A percentile compares a stretch with the other conserved stretches of the same genome.
Conservation (phyloP, 169 alveolate genomes). For the Plasmodium gonderi region DNA sequence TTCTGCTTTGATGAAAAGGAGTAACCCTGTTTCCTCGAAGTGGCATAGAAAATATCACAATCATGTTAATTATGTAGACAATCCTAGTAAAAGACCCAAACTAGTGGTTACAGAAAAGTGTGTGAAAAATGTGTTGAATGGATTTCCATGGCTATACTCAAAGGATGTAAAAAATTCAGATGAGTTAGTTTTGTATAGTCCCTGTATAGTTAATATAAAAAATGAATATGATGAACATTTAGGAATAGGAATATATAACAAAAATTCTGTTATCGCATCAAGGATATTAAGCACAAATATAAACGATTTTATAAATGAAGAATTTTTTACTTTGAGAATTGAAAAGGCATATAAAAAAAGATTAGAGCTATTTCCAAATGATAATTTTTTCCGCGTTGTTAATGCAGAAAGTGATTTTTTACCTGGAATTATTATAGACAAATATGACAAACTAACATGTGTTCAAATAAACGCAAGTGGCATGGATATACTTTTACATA, state of each 20-base stretch:
- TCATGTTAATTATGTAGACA: constrained; percentile 1
- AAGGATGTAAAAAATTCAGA: constrained; percentile 72
- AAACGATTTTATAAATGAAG: constrained; percentile 61
- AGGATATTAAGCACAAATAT: constrained; percentile 58
- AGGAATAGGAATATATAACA: constrained; percentile 73
- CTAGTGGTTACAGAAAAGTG: constrained; percentile 43
- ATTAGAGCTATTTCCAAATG: constrained; percentile 42
- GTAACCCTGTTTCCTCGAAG: not conserved
- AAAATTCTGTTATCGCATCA: constrained; percentile 58
- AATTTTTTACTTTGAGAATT: constrained; percentile 65
- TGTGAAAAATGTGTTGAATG: constrained; percentile 61
- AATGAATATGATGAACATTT: constrained; percentile 60
- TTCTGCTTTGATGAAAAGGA: constrained; percentile 1
- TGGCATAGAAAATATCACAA: not conserved
- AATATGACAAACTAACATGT: constrained; percentile 42
- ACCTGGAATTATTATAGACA: constrained; percentile 78
- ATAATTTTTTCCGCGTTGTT: constrained; percentile 74
- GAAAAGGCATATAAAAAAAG: constrained; percentile 68
- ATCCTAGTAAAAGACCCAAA: constrained; percentile 69
- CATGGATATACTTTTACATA: constrained; percentile 62
- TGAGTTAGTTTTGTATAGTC: constrained; percentile 50
- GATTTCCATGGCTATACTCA: constrained; percentile 76
- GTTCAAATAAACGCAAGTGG: constrained; percentile 77
- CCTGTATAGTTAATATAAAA: constrained; percentile 74
- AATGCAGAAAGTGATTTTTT: constrained; percentile 78